These are phyloP conservation scores for Wickerhamiella brachini DNA, from an alignment of 805 yeast species.

Conservation along the genomic window DNA sequence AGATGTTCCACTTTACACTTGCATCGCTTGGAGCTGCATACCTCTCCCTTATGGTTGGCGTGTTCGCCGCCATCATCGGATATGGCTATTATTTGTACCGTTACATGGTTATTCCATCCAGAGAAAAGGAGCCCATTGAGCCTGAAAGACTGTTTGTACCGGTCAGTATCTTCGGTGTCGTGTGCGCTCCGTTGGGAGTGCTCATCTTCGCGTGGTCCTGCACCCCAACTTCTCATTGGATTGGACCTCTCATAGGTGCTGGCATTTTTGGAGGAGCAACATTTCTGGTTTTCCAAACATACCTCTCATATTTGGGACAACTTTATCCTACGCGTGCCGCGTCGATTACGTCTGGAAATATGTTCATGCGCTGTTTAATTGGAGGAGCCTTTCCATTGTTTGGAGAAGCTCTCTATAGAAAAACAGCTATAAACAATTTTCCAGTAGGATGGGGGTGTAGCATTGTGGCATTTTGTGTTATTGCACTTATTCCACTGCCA, in stretches of 20 bases:
- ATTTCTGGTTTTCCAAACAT: slow-evolving; percentile 38
- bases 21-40: slow-evolving; percentile 37
- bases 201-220: slow-evolving; percentile 49
- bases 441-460: slow-evolving; percentile 52
- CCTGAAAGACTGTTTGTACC: slow-evolving; percentile 13
- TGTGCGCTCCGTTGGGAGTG: slow-evolving; percentile 36
- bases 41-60: slow-evolving; percentile 35
- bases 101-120: background rate
- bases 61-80: slow-evolving; percentile 24
- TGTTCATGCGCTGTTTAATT: slow-evolving; percentile 34
- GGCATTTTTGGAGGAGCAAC: slow-evolving; percentile 29
- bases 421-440: slow-evolving; percentile 26
- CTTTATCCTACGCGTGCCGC: slow-evolving; percentile 39
- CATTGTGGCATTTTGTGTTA: slow-evolving; percentile 31
- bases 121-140: background rate
- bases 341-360: slow-evolving; percentile 47
- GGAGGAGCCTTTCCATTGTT: slow-evolving; percentile 53
- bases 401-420: slow-evolving; percentile 44
- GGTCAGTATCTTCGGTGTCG: slow-evolving; percentile 29
- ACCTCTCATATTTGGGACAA: slow-evolving; percentile 36
- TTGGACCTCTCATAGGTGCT: slow-evolving; percentile 34
- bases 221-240: slow-evolving; percentile 35
- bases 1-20: slow-evolving; percentile 33
- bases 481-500: slow-evolving; percentile 36
- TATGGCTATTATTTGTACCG: slow-evolving; percentile 5